A percentile compares a stretch with the other conserved stretches of the same genome.
phyloP scores from a whole-genome alignment of 192 early-diverging fungal genomes.

The Chytriomyces sp. region DNA sequence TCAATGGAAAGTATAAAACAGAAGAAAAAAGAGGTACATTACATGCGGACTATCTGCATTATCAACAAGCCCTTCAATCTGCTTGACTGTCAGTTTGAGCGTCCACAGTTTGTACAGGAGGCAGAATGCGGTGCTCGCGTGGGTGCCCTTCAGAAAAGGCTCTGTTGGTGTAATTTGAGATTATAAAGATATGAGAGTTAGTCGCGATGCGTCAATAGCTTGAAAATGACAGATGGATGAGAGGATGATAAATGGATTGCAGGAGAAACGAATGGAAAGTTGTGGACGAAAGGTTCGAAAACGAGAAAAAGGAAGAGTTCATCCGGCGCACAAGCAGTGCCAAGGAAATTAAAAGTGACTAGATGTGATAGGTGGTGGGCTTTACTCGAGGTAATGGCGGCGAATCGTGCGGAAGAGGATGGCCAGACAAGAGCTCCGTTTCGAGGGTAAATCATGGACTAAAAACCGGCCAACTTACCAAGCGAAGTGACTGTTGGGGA shows the following conservation, averaged over 20 bases:
- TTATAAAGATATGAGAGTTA: not conserved
- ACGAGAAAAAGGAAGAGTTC: not conserved
- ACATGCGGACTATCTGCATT: slow-evolving; percentile 76
- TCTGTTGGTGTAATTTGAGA: slow-evolving; percentile 48
- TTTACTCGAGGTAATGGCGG: too few relatives aligned
- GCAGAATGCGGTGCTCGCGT: slow-evolving; percentile 81
- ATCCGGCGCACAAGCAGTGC: not conserved
- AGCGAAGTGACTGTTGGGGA: slow-evolving; percentile 31
- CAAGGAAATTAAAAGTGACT: too few relatives aligned
- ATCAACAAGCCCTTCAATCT: slow-evolving; percentile 77
- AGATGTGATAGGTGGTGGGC: too few relatives aligned
- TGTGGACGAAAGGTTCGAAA: not conserved
- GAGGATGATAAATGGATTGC: not conserved
- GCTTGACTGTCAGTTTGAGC: slow-evolving; percentile 72
- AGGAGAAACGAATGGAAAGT: not conserved
- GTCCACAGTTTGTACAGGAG: slow-evolving; percentile 87
- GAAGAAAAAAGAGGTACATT: slow-evolving; percentile 21
- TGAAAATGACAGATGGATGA: not conserved
- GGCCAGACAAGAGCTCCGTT: not conserved
- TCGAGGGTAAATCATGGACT: not conserved
- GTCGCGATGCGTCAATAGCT: too few relatives aligned
- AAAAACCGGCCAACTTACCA: slow-evolving; percentile 25
- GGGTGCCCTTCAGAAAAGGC: slow-evolving; percentile 79
- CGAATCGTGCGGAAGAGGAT: too few relatives aligned
- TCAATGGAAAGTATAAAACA: not conserved